Evolutionary conservation across 2,329 filamentous ascomycete species (phyloP).

Genomic region (Diaporthe velutina): DNA sequence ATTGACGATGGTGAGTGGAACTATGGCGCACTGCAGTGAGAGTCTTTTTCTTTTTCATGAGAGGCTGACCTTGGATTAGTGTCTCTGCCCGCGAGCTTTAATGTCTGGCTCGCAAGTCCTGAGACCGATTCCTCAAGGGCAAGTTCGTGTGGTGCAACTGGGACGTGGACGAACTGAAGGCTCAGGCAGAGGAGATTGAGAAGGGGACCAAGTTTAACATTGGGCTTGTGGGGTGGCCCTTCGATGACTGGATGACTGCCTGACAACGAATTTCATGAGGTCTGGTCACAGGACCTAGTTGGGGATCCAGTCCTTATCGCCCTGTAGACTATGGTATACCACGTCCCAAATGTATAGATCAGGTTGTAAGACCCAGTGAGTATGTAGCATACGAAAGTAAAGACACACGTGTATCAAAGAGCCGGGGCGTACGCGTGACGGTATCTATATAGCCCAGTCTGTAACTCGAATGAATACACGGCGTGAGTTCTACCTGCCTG

Average conservation of each 20-base stretch:
- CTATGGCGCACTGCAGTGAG: neutral
- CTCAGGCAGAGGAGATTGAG: constrained; percentile 27
- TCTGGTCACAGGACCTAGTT: neutral
- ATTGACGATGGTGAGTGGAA: constrained; percentile 35
- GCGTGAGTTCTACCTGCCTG: neutral
- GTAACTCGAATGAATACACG: neutral
- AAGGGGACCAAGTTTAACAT: neutral
- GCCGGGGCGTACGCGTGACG: too few species aligned
- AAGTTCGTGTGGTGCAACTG: constrained; percentile 55
- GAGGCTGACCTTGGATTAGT: constrained; percentile 21
- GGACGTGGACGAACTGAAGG: constrained; percentile 56
- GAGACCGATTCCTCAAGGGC: constrained; percentile 53
- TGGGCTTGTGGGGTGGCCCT: constrained; percentile 10
- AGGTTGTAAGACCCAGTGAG: too few species aligned
- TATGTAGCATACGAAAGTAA: neutral
- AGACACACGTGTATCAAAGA: neutral
- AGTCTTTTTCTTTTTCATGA: too few species aligned
- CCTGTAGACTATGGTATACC: neutral
- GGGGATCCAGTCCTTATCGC: too few species aligned
- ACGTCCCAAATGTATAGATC: neutral
- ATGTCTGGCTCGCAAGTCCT: constrained; percentile 48
- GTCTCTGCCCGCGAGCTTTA: constrained; percentile 42
- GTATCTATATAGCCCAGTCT: neutral
- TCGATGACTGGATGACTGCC: too few species aligned
- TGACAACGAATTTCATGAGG: too few species aligned